Conservation (phyloP, 2,329 filamentous ascomycete species). For the Stagonosporopsis chrysanthemi region DNA sequence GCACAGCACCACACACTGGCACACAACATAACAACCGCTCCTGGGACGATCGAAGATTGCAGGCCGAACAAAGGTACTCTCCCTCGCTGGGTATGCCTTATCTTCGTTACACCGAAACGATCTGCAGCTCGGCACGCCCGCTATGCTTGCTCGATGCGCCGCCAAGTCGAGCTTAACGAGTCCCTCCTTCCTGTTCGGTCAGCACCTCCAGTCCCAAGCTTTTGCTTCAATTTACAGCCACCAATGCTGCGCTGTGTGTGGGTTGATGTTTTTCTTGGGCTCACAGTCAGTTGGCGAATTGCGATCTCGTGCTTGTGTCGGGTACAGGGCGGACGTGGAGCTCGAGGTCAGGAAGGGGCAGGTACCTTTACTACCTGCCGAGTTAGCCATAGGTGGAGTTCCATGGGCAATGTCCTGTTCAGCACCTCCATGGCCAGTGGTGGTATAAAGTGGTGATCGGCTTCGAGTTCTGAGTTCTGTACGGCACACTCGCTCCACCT, state of each 20-base stretch:
- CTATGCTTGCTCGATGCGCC: constrained; percentile 23
- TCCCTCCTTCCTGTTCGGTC: constrained; percentile 45
- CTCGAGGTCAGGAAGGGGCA: constrained; percentile 36
- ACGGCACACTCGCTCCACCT: constrained; percentile 16
- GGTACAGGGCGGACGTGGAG: constrained; percentile 23
- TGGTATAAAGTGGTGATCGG: constrained; percentile 10
- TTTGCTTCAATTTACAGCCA: constrained; percentile 39
- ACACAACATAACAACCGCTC: background rate
- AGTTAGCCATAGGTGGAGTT: constrained; percentile 31
- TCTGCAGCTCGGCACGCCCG: constrained; percentile 28
- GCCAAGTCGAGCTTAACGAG: constrained; percentile 40
- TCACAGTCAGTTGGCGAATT: constrained; percentile 30
- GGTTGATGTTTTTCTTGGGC: constrained; percentile 25
- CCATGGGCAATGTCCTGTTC: constrained; percentile 13
- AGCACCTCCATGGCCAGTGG: constrained; percentile 17
- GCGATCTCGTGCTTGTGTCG: constrained; percentile 23
- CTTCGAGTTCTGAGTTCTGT: background rate
- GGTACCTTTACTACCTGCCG: constrained; percentile 40
- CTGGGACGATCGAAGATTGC: background rate
- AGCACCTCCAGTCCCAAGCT: constrained; percentile 32
- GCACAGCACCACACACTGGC: background rate
- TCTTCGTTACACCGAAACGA: constrained; percentile 21
- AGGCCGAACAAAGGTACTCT: background rate
- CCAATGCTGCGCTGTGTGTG: constrained; percentile 35
- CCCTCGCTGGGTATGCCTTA: constrained; percentile 13